Evolutionary conservation across 139 green algal species (phyloP).

Genomic region (Diplosphaera chodatii): DNA sequence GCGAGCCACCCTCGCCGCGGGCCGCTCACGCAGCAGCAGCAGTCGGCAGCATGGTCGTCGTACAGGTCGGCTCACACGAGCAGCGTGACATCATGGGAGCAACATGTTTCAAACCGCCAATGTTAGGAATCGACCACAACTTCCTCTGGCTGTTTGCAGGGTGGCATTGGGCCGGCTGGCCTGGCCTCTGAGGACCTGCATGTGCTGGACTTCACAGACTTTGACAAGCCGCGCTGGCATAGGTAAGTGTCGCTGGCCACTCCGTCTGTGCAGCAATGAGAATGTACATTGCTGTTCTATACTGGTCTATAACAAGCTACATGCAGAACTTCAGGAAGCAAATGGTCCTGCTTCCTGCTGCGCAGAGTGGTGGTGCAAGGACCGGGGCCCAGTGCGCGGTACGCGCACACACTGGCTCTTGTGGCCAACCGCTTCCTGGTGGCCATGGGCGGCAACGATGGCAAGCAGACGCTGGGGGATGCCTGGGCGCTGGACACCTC

Average conservation of each 20-base stretch:
- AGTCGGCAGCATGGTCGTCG: conserved; percentile 97
- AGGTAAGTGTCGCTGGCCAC: no score
- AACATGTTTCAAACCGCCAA: not conserved
- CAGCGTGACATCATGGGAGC: no score
- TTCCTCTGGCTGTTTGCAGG: no score
- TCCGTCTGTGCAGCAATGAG: no score
- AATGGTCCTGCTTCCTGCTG: not conserved
- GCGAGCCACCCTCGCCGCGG: conserved; percentile 84
- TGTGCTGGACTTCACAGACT: conserved; percentile 96
- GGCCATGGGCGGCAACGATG: conserved; percentile 95
- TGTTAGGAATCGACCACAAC: no score
- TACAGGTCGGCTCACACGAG: no score
- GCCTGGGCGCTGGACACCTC: conserved; percentile 95
- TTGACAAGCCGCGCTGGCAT: conserved; percentile 87
- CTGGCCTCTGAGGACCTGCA: conserved; percentile 94
- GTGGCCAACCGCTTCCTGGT: conserved; percentile 97
- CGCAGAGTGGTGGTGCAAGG: conserved; percentile 90
- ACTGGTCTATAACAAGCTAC: no score
- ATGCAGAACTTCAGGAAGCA: no score
- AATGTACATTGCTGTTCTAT: no score
- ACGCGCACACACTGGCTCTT: conserved; percentile 92
- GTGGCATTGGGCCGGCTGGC: conserved; percentile 88
- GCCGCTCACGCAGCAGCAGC: conserved; percentile 95
- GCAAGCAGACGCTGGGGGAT: conserved; percentile 81
- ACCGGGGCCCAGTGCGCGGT: conserved; percentile 84